A percentile compares a stretch with the other conserved stretches of the same genome.
Evolutionary conservation across 345 rosid genomes (phyloP).

Genomic region (Corymbia maculata): DNA sequence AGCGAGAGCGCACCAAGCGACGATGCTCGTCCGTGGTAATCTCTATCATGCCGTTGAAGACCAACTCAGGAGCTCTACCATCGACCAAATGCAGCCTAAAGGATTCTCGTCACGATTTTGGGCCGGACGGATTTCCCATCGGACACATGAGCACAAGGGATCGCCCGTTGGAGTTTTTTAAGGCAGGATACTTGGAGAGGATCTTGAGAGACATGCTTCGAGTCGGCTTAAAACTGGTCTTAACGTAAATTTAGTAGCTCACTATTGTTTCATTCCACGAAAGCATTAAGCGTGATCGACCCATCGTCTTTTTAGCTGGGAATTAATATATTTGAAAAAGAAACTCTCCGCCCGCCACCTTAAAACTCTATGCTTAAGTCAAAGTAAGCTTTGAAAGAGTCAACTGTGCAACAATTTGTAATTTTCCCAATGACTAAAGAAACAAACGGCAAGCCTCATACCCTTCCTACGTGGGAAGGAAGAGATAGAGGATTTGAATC

Average conservation of each 20-base stretch:
- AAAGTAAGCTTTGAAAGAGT: background rate
- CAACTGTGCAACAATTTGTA: background rate
- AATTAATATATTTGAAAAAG: too few species aligned
- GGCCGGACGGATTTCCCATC: background rate
- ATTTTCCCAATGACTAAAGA: background rate
- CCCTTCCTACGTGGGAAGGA: too few species aligned
- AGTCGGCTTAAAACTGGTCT: too few species aligned
- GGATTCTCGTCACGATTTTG: background rate
- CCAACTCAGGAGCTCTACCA: background rate
- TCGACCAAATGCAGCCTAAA: background rate
- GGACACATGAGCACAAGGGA: background rate
- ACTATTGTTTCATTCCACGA: too few species aligned
- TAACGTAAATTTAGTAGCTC: too few species aligned
- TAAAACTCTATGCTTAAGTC: background rate
- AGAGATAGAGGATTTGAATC: too few species aligned
- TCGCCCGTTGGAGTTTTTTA: too few species aligned
- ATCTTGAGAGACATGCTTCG: too few species aligned
- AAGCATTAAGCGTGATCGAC: too few species aligned
- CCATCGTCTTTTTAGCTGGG: too few species aligned
- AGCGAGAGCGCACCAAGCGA: background rate
- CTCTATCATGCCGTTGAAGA: background rate
- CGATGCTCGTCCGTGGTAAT: background rate
- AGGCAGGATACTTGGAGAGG: background rate
- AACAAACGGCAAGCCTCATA: background rate
- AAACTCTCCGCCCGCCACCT: background rate